A percentile compares a stretch with the other conserved stretches of the same genome.
These are phyloP conservation scores for Populus euphratica DNA, from an alignment of 345 rosid species.

Conservation along the genomic window DNA sequence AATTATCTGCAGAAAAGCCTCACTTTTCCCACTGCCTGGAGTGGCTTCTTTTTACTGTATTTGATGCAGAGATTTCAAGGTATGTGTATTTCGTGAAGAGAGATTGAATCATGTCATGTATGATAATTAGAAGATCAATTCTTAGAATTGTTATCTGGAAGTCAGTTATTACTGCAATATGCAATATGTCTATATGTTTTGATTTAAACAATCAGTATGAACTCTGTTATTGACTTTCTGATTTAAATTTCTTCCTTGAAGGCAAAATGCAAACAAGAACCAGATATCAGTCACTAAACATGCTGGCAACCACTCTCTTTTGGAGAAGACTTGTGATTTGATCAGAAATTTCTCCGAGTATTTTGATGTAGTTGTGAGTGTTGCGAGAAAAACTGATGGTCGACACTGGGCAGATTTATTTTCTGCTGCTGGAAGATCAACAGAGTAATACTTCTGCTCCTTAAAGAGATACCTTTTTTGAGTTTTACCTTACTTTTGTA, in stretches of 20 bases:
- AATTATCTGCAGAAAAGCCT: slow-evolving; percentile 88
- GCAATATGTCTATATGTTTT: not conserved
- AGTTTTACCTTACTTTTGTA: not conserved
- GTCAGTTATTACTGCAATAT: not conserved
- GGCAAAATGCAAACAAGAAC: slow-evolving; percentile 65
- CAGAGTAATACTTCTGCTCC: slow-evolving; percentile 56
- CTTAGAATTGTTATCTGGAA: not conserved
- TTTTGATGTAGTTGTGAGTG: slow-evolving; percentile 94
- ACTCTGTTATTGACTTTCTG: not conserved
- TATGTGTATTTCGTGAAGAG: slow-evolving; percentile 28
- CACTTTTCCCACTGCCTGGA: slow-evolving; percentile 96
- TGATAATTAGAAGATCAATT: not conserved
- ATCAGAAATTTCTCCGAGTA: slow-evolving; percentile 83
- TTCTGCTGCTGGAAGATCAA: slow-evolving; percentile 95
- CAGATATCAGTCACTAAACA: slow-evolving; percentile 44
- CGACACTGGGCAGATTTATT: slow-evolving; percentile 98
- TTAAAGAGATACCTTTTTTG: not conserved
- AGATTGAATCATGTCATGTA: not conserved
- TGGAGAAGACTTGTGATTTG: slow-evolving; percentile 88
- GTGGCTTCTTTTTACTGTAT: slow-evolving; percentile 98
- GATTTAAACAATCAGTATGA: not conserved
- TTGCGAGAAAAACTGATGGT: slow-evolving; percentile 97
- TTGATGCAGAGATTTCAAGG: slow-evolving; percentile 96
- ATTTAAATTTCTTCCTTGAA: slow-evolving; percentile 26
- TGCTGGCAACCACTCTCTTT: slow-evolving; percentile 44